Base-by-base conservation (phyloP, 345 rosid genomes). In the Carallia pectinifolia region DNA sequence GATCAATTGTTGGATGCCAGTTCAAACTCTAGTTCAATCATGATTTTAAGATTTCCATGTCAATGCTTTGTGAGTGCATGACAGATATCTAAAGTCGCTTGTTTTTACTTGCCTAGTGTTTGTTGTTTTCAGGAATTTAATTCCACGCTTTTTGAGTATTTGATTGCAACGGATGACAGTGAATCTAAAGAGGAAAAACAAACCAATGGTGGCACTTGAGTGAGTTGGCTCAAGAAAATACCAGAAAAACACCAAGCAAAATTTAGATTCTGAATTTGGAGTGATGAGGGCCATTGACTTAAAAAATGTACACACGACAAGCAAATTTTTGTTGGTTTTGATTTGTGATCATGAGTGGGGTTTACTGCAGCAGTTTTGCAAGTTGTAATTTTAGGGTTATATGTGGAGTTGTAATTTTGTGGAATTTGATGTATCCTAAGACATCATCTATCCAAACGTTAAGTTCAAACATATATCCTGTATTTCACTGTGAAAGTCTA, bases 241-340 rank as follows among this genome's bases (percentile, higher is more conserved):
- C 7, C 80, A 81, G 71, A 88, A 66, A 67, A 75, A 74, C 61
- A 40, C 79, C 66, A 93, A 88, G 79, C 78, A 82, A 33, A 88
- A 86, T 64, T 77, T 89, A 59, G 96, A 89, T 63, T 77, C 90
- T 74, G 97, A 94, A 81, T 94, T 94, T 71, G 93, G 97, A 69
- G 98, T 94, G 4, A 96, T 90, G 73, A 84, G 98, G 65, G 98
- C 96, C 65, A 94, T 91, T 65, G 97, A 94, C 75, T 94, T 94
- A 76, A 94, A 94, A 84, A 90, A 87, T 73, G 97, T 94, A 29
- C 78, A 87, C 79, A 91, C 97, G 81, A 96, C 90, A 84, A 65
- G 89, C 52, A 68, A 55, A 33, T 62, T 27, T 6, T 53, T 50
- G 4, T 52, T 50, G 23, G 39, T 12, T 23, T 23, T 61, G 53